Percentiles rank a stretch among this genome's conserved stretches.
Conservation (phyloP, 345 rosid genomes). For the Hirschfeldia incana region DNA sequence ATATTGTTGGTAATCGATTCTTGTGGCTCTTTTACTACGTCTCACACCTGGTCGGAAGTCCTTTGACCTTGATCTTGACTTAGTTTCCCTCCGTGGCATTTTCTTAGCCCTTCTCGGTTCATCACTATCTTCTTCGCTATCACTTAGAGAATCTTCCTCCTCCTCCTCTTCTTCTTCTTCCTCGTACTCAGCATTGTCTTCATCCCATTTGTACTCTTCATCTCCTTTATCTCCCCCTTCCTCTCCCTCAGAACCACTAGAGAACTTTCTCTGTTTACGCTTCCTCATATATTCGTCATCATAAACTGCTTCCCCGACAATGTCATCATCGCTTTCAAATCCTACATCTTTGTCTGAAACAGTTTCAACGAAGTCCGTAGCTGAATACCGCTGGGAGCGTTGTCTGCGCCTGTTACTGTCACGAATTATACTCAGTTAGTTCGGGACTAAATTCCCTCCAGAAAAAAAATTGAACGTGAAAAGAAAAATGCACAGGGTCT, state of each 20-base stretch:
- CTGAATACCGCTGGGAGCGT: constrained; percentile 89
- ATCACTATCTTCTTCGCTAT: constrained; percentile 87
- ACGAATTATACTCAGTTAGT: constrained; percentile 10
- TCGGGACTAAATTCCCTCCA: not conserved
- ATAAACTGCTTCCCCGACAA: constrained; percentile 97
- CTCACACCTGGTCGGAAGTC: constrained; percentile 83
- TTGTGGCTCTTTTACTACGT: constrained; percentile 88
- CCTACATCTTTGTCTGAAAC: constrained; percentile 86
- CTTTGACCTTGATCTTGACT: constrained; percentile 63
- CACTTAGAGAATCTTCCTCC: constrained; percentile 72
- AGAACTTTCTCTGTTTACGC: constrained; percentile 69
- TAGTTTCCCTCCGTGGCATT: constrained; percentile 71
- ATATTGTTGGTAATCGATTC: constrained; percentile 75
- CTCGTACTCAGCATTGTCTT: constrained; percentile 83
- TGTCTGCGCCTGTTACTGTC: constrained; percentile 77
- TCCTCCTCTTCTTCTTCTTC: constrained; percentile 68
- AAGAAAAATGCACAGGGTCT: constrained; percentile 20
- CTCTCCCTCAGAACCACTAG: constrained; percentile 75
- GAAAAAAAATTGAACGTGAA: not conserved
- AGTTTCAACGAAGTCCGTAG: constrained; percentile 76
- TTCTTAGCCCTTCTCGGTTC: constrained; percentile 69
- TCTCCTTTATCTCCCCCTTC: constrained; percentile 64
- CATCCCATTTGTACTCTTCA: constrained; percentile 57
- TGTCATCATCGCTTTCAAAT: constrained; percentile 93
- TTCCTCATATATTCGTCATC: constrained; percentile 94